Conservation (phyloP, 1,139 yeast species). For the Nakaseomyces sp. region DNA sequence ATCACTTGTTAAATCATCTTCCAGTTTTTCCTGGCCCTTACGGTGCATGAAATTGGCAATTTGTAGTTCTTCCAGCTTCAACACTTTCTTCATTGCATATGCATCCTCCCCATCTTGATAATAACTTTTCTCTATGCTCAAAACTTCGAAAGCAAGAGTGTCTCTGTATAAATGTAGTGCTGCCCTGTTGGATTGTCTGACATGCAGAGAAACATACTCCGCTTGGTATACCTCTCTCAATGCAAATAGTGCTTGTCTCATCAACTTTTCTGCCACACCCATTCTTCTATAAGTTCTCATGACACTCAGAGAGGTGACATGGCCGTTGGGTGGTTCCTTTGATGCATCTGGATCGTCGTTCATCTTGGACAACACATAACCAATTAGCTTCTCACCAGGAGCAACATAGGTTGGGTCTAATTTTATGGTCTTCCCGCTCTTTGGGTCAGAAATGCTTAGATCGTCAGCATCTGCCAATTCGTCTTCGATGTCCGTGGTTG, state of each 20-base stretch:
- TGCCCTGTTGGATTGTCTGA: constrained; percentile 86
- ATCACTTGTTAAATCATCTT: constrained; percentile 46
- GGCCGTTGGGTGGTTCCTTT: constrained; percentile 79
- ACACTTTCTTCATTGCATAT: constrained; percentile 78
- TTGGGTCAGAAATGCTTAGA: constrained; percentile 13
- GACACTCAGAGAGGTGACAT: constrained; percentile 85
- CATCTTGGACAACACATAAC: constrained; percentile 93
- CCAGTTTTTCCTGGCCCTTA: constrained; percentile 31
- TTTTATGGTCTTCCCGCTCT: constrained; percentile 23
- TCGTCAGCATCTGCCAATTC: constrained; percentile 28
- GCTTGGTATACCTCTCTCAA: constrained; percentile 79
- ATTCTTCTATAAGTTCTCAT: constrained; percentile 91
- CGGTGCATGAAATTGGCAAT: constrained; percentile 46
- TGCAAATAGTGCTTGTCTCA: constrained; percentile 77
- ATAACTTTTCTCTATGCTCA: constrained; percentile 73
- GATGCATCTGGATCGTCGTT: constrained; percentile 73
- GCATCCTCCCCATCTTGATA: constrained; percentile 99
- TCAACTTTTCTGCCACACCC: constrained; percentile 90
- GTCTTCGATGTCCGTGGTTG: constrained; percentile 45
- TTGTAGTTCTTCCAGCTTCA: constrained; percentile 49
- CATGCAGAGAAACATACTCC: constrained; percentile 82
- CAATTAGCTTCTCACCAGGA: constrained; percentile 73
- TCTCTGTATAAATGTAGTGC: constrained; percentile 88
- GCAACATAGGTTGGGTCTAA: constrained; percentile 49
- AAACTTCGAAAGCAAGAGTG: constrained; percentile 72